Percentiles rank a stretch among this genome's conserved stretches.
Conservation (phyloP, 2,329 filamentous ascomycete genomes). For the Cytospora leucostoma region DNA sequence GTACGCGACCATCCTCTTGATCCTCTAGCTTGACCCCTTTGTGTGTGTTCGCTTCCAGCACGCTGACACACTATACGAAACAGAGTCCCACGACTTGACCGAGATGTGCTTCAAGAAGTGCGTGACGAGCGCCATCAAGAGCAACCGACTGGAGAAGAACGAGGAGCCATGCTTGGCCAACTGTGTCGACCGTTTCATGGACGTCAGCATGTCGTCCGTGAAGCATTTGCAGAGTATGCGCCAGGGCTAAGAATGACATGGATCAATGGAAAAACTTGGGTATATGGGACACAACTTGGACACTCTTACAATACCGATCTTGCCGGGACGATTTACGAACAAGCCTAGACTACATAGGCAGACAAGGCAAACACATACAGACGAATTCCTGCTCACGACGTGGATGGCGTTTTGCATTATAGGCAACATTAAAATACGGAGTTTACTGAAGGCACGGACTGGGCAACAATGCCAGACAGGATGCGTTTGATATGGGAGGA, state of each 20-base stretch:
- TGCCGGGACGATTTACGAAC: background rate
- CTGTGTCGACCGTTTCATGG: slow-evolving; percentile 92
- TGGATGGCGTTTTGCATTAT: background rate
- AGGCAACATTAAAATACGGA: background rate
- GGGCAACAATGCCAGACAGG: background rate
- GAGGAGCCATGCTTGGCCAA: slow-evolving; percentile 88
- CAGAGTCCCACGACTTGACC: slow-evolving; percentile 57
- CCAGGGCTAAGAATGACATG: slow-evolving; percentile 26
- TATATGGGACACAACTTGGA: background rate
- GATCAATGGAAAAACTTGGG: background rate
- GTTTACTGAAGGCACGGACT: background rate
- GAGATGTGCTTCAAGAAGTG: slow-evolving; percentile 96
- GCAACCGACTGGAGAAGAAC: slow-evolving; percentile 68
- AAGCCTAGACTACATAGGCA: background rate
- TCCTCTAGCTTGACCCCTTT: background rate
- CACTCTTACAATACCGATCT: background rate
- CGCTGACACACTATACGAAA: background rate
- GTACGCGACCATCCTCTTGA: slow-evolving; percentile 47
- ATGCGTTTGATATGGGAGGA: slow-evolving; percentile 14
- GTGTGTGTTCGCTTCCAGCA: background rate
- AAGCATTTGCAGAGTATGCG: slow-evolving; percentile 73
- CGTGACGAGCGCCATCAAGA: slow-evolving; percentile 72
- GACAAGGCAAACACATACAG: background rate
- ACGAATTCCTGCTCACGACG: background rate
- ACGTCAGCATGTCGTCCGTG: slow-evolving; percentile 82